These are phyloP conservation scores for Fraxinus dipetala DNA, from an alignment of 305 asterid genomes.

Conservation along the genomic window DNA sequence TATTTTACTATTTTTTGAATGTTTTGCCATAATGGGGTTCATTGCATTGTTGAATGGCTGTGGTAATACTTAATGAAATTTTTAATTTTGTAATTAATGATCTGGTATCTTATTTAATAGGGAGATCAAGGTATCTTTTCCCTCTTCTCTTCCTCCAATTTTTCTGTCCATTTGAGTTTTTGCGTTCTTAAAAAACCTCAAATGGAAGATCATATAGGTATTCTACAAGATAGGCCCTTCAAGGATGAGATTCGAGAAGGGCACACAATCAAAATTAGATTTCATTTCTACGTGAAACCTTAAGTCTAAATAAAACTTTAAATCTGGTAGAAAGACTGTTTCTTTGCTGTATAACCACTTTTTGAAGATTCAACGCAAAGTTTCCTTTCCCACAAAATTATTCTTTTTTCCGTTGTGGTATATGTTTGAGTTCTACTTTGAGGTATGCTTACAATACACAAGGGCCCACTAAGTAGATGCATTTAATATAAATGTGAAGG, in stretches of 20 bases:
- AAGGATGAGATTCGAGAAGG: neutral
- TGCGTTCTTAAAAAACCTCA: neutral
- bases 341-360: neutral
- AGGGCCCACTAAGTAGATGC: neutral
- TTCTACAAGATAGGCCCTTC: neutral
- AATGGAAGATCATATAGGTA: neutral
- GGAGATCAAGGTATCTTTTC: neutral
- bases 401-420: neutral
- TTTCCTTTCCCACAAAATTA: neutral
- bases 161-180: neutral
- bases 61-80: neutral
- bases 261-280: neutral
- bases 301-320: neutral
- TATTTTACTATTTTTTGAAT: neutral
- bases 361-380: neutral
- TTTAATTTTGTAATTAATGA: neutral
- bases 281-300: neutral
- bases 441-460: neutral
- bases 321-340: neutral
- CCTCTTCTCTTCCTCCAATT: neutral
- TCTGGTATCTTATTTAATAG: neutral
- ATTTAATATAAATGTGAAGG: neutral
- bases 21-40: neutral
- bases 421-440: neutral
- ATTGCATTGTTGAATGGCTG: neutral